A percentile compares a stretch with the other conserved stretches of the same genome.
Conservation (phyloP, 2,329 filamentous ascomycete species). For the Aspergillus texensis region DNA sequence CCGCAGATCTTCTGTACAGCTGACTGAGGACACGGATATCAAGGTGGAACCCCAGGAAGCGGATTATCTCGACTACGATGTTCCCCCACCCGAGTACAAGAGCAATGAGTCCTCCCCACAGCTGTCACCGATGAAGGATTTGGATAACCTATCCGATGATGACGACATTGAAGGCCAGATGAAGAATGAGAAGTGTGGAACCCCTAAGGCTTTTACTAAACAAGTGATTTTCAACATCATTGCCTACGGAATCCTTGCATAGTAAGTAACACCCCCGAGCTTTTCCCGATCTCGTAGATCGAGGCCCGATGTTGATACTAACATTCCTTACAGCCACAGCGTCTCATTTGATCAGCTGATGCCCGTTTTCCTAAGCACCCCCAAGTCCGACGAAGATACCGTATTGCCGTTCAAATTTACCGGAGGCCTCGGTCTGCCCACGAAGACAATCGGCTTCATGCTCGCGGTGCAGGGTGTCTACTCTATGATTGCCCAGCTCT, state of each 20-base stretch:
- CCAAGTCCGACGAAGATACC: conserved; percentile 52
- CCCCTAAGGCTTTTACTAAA: conserved; percentile 72
- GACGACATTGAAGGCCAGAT: conserved; percentile 46
- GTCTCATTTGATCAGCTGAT: conserved; percentile 95
- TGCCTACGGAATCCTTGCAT: conserved; percentile 89
- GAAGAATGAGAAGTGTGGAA: conserved; percentile 44
- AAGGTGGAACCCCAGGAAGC: conserved; percentile 53
- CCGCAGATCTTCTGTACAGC: conserved; percentile 31
- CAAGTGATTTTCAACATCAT: conserved; percentile 86
- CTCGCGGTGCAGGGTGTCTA: conserved; percentile 87
- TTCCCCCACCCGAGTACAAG: conserved; percentile 70
- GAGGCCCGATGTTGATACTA: conserved; percentile 51
- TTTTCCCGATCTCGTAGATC: not conserved
- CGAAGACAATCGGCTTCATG: conserved; percentile 83
- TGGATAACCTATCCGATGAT: conserved; percentile 34
- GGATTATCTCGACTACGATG: conserved; percentile 61
- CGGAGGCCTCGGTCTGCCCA: conserved; percentile 81
- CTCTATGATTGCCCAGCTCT: conserved; percentile 82
- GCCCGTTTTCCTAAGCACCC: conserved; percentile 84
- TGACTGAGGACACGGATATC: conserved; percentile 32
- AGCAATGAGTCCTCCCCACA: conserved; percentile 59
- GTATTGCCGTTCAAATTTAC: conserved; percentile 83
- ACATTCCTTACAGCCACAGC: conserved; percentile 69
- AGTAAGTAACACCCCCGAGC: conserved; percentile 64
- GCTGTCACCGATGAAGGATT: conserved; percentile 39